Evolutionary conservation across 176 grass and related monocot genomes (phyloP).

Genomic region (Hordeum vulgare): DNA sequence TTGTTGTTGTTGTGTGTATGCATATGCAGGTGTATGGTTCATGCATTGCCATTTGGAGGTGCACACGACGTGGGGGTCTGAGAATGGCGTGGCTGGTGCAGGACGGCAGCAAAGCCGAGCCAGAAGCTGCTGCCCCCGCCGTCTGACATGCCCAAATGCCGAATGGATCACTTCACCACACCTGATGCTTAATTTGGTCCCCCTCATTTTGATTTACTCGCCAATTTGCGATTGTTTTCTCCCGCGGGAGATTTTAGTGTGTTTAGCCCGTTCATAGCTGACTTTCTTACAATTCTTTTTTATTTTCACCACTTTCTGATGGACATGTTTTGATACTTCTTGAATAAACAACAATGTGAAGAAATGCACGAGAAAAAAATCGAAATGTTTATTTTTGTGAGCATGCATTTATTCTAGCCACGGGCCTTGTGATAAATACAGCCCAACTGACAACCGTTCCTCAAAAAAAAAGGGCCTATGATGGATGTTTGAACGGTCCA

Average conservation of each 20-base stretch:
- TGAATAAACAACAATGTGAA: slow-evolving; percentile 24
- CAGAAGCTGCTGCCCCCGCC: slow-evolving; percentile 48
- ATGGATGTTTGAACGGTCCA: background rate
- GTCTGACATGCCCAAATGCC: slow-evolving; percentile 46
- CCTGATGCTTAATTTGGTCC: background rate
- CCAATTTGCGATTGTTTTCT: too few species aligned
- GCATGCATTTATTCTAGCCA: background rate
- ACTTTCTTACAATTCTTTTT: background rate
- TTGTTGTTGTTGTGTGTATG: too few species aligned
- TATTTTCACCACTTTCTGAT: background rate
- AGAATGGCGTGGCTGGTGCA: slow-evolving; percentile 52
- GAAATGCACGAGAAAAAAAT: background rate
- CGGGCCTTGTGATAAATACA: background rate
- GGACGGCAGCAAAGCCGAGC: slow-evolving; percentile 28
- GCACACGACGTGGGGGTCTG: slow-evolving; percentile 46
- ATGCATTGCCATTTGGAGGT: too few species aligned
- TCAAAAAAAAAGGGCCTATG: background rate
- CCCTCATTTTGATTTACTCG: too few species aligned
- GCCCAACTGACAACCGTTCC: background rate
- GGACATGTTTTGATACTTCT: slow-evolving; percentile 16
- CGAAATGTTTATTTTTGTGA: background rate
- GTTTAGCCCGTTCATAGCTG: too few species aligned
- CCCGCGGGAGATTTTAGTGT: too few species aligned
- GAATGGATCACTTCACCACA: background rate
- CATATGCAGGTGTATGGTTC: slow-evolving; percentile 59